Percentiles rank a stretch among this genome's conserved stretches.
These are phyloP conservation scores for Euphorbia tirucalli DNA, from an alignment of 345 rosid species.

Conservation along the genomic window DNA sequence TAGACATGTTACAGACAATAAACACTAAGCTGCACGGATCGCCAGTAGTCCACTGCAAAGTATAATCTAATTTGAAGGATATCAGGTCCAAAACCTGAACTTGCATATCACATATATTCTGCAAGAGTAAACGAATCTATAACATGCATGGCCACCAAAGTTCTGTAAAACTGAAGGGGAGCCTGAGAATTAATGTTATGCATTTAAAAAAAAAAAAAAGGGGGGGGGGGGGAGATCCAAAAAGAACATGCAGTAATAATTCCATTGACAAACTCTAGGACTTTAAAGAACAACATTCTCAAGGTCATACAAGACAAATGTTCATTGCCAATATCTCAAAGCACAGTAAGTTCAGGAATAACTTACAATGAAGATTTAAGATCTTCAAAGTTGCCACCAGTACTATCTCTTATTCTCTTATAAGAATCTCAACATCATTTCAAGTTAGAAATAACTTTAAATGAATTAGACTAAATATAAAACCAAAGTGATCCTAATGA, in stretches of 20 bases:
- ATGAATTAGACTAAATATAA: not conserved
- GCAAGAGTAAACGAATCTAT: not conserved
- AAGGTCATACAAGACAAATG: not conserved
- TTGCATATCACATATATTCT: not conserved
- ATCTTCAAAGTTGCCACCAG: not conserved
- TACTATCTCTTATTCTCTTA: not conserved
- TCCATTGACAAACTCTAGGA: not conserved
- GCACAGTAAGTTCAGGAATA: not conserved
- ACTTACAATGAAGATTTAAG: not conserved
- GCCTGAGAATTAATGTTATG: not conserved
- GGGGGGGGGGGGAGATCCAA: too few species aligned
- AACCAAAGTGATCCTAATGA: not conserved
- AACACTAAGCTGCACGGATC: not conserved
- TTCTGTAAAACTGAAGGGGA: not conserved
- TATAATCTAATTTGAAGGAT: not conserved
- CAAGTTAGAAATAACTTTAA: not conserved
- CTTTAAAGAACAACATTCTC: not conserved
- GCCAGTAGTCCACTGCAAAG: constrained; percentile 5
- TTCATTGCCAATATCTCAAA: not conserved
- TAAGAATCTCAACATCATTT: not conserved
- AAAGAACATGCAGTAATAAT: not conserved
- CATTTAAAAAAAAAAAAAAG: too few species aligned
- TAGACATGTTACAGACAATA: not conserved
- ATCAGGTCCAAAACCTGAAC: not conserved
- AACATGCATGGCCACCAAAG: not conserved